Evolutionary conservation across 306 rosid genomes (phyloP).

Genomic region (Vachellia collinsii): DNA sequence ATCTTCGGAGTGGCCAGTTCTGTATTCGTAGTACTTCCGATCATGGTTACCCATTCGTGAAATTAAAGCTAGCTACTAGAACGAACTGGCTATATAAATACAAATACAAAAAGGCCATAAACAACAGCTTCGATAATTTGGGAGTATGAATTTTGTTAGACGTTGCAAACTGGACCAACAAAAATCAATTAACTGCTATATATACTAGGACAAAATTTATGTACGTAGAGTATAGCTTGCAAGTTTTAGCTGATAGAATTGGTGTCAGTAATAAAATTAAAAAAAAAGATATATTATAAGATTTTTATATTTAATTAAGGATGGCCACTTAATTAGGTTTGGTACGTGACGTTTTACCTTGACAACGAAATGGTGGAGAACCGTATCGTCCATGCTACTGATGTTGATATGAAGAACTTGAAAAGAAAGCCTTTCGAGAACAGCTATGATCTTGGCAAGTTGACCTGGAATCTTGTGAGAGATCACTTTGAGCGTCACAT

Average conservation of each 20-base stretch:
- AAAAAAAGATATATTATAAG: not conserved
- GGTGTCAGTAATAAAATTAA: not conserved
- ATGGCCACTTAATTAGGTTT: not conserved
- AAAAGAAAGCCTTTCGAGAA: slow-evolving; percentile 75
- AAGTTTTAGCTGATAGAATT: not conserved
- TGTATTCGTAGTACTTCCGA: too few relatives aligned
- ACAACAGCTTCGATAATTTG: not conserved
- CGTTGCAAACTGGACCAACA: not conserved
- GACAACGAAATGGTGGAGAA: slow-evolving; percentile 79
- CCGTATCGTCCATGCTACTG: slow-evolving; percentile 91
- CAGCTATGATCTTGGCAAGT: slow-evolving; percentile 62
- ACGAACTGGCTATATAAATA: not conserved
- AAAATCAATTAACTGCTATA: not conserved
- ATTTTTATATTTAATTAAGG: not conserved
- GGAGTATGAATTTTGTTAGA: not conserved
- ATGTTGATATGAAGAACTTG: slow-evolving; percentile 90
- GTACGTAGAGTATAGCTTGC: not conserved
- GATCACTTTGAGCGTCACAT: slow-evolving; percentile 72
- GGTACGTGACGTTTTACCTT: slow-evolving; percentile 55
- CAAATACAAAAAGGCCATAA: not conserved
- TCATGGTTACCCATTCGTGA: not conserved
- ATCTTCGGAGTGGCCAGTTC: too few relatives aligned
- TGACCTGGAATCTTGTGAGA: slow-evolving; percentile 67
- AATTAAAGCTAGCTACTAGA: not conserved
- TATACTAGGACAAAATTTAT: not conserved